Conservation (phyloP, 257 asterid genomes). For the Solanum gandarillasii region DNA sequence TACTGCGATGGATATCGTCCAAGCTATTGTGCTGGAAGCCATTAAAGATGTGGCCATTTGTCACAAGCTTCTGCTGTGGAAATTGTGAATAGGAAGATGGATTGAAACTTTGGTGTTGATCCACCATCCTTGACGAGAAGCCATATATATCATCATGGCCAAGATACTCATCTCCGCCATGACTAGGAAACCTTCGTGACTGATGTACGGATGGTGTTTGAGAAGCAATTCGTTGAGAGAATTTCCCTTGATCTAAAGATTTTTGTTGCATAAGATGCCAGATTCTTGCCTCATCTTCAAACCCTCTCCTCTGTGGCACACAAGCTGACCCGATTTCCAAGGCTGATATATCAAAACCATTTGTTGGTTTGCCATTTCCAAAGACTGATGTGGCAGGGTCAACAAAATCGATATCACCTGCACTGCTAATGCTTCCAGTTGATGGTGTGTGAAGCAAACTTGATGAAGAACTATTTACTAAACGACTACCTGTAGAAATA, state of each 20-base stretch:
- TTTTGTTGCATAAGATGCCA: conserved; percentile 70
- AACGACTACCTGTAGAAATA: background rate
- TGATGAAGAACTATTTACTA: conserved; percentile 1
- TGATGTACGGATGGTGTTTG: conserved; percentile 32
- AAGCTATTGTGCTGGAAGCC: conserved; percentile 28
- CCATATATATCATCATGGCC: conserved; percentile 25
- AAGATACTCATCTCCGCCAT: conserved; percentile 20
- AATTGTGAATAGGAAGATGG: conserved; percentile 31
- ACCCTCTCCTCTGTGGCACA: conserved; percentile 17
- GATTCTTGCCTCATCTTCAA: conserved; percentile 47
- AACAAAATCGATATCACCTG: conserved; percentile 27
- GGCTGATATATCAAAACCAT: conserved; percentile 23
- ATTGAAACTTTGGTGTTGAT: conserved; percentile 29
- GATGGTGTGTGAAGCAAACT: conserved; percentile 27
- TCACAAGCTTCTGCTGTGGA: conserved; percentile 38
- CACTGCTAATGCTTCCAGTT: conserved; percentile 25
- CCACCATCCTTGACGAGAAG: conserved; percentile 34
- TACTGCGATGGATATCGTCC: conserved; percentile 33
- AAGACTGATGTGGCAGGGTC: conserved; percentile 38
- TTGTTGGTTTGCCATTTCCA: conserved; percentile 30
- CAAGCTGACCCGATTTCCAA: conserved; percentile 20
- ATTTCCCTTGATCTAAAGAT: conserved; percentile 23
- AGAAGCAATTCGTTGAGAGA: conserved; percentile 36
- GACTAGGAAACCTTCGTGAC: conserved; percentile 21
- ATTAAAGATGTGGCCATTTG: conserved; percentile 21